These are phyloP conservation scores for Solanum clarkiae DNA, from an alignment of 257 asterid genomes.

Conservation along the genomic window DNA sequence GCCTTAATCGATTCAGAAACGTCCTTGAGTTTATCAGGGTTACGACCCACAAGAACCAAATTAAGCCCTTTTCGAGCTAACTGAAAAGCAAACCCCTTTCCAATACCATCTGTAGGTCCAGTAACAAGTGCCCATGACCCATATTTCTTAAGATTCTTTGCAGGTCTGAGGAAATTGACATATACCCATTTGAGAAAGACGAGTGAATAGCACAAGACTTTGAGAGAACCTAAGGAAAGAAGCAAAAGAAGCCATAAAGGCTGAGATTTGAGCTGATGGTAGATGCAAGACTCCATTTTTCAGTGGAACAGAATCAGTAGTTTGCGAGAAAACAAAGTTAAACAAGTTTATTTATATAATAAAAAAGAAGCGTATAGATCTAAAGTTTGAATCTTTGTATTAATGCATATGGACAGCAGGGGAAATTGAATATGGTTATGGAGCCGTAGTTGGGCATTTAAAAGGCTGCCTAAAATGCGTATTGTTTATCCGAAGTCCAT, in stretches of 20 bases:
- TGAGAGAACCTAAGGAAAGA: conserved; percentile 34
- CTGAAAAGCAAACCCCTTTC: conserved; percentile 82
- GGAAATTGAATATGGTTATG: background rate
- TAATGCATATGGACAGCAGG: background rate
- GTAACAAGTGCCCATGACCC: conserved; percentile 96
- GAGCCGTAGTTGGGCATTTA: background rate
- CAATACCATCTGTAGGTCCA: conserved; percentile 97
- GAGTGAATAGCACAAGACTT: conserved; percentile 25
- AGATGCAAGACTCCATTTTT: conserved; percentile 45
- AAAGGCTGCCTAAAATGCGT: background rate
- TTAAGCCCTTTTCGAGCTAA: conserved; percentile 68
- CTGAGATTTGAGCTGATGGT: conserved; percentile 60
- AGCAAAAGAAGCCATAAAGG: conserved; percentile 60
- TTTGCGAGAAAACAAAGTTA: background rate
- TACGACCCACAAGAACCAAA: conserved; percentile 69
- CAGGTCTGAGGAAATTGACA: conserved; percentile 70
- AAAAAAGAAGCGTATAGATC: background rate
- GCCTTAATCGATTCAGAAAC: conserved; percentile 43
- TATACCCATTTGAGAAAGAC: conserved; percentile 51
- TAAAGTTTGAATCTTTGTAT: background rate
- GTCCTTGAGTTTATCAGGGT: conserved; percentile 62
- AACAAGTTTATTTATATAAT: background rate
- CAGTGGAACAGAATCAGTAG: background rate
- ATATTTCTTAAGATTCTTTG: conserved; percentile 78
- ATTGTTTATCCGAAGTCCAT: background rate